Conservation (phyloP, 441 rosid species). For the Isatis lusitanica region DNA sequence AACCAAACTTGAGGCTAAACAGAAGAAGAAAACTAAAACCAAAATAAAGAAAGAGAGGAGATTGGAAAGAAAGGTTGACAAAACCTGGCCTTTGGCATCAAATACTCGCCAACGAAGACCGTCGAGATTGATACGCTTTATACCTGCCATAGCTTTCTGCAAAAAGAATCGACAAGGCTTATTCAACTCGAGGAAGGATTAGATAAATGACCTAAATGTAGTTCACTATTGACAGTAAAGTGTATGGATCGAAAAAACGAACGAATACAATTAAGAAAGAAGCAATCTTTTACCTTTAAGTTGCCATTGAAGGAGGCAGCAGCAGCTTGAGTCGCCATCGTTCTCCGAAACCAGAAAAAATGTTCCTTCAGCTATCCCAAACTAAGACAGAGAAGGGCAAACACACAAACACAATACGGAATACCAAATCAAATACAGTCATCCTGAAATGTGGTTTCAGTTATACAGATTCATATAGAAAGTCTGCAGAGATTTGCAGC, state of each 20-base stretch:
- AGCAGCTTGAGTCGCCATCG: slow-evolving; percentile 71
- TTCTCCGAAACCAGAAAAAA: slow-evolving; percentile 18
- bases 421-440: not conserved
- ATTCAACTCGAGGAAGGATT: not conserved
- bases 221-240: not conserved
- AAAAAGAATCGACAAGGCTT: slow-evolving; percentile 4
- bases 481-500: not conserved
- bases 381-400: not conserved
- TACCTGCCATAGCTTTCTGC: slow-evolving; percentile 97
- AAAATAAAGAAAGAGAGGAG: not conserved
- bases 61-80: not conserved
- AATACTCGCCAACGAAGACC: slow-evolving; percentile 96
- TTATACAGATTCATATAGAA: not conserved
- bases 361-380: not conserved
- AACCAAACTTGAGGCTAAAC: not conserved
- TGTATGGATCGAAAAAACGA: not conserved
- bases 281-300: slow-evolving; percentile 48
- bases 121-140: slow-evolving; percentile 86
- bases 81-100: slow-evolving; percentile 98
- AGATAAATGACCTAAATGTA: no score
- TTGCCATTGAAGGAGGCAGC: slow-evolving; percentile 70
- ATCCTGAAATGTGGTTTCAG: not conserved
- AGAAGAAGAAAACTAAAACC: not conserved
- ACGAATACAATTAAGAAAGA: not conserved
- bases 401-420: not conserved